Percentiles rank a stretch among this genome's conserved stretches.
phyloP scores from a whole-genome alignment of 129 eudicot species.

The Artemisia annua region DNA sequence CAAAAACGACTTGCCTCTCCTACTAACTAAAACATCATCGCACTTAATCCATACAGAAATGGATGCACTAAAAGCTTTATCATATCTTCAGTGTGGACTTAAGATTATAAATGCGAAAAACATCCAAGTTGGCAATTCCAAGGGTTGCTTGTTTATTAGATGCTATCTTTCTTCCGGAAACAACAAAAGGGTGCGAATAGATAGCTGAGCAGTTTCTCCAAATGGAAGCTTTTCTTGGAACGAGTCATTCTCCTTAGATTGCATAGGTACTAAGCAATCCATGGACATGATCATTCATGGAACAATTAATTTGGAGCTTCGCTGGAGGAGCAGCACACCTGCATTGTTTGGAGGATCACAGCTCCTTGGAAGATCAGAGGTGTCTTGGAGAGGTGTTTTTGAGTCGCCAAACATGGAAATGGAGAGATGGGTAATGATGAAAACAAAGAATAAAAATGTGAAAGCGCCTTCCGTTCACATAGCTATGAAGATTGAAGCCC shows the following conservation, averaged over 20 bases:
- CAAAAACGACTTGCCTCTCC: conserved; percentile 14
- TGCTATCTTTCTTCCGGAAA: conserved; percentile 63
- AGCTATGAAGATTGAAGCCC: conserved; percentile 40
- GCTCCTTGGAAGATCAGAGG: conserved; percentile 50
- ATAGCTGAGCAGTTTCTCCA: conserved; percentile 44
- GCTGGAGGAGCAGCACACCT: conserved; percentile 25
- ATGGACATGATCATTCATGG: conserved; percentile 39
- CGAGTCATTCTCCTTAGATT: conserved; percentile 53
- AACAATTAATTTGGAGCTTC: conserved; percentile 47
- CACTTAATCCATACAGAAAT: conserved; percentile 28
- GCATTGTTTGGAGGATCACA: conserved; percentile 50
- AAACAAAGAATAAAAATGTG: conserved; percentile 18
- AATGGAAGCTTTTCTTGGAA: conserved; percentile 40
- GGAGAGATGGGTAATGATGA: conserved; percentile 56
- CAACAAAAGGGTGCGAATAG: conserved; percentile 51
- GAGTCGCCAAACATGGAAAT: conserved; percentile 49
- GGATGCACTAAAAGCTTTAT: conserved; percentile 30
- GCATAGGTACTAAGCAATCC: conserved; percentile 49
- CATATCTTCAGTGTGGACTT: conserved; percentile 50
- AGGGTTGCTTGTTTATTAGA: conserved; percentile 50
- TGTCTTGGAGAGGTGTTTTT: conserved; percentile 51
- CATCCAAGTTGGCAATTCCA: conserved; percentile 27
- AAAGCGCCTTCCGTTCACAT: conserved; percentile 55
- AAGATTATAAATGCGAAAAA: conserved; percentile 62
- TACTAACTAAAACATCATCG: conserved; percentile 1